A percentile compares a stretch with the other conserved stretches of the same genome.
Evolutionary conservation across 2,329 filamentous ascomycete genomes (phyloP).

Genomic region (Neocatenulostroma microsporum): DNA sequence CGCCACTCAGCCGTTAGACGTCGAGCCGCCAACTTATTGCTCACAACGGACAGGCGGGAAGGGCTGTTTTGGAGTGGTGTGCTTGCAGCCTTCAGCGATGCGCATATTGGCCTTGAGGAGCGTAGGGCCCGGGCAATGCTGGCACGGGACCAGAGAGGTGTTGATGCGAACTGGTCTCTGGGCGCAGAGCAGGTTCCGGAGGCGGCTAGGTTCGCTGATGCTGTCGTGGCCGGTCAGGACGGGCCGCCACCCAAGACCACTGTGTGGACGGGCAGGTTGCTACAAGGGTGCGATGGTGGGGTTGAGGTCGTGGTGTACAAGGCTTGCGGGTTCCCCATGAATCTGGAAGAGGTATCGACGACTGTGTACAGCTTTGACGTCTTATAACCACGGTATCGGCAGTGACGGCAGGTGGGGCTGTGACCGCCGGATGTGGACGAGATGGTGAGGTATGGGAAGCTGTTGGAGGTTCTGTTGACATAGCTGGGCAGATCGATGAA

Average conservation of each 20-base stretch:
- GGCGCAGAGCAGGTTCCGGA: not conserved
- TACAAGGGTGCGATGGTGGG: not conserved
- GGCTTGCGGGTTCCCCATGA: not conserved
- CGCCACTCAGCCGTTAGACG: not conserved
- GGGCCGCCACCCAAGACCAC: conserved; percentile 2
- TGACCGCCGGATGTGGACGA: too few relatives aligned
- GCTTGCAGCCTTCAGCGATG: not conserved
- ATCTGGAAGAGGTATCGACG: not conserved
- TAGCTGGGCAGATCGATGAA: too few relatives aligned
- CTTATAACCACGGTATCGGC: too few relatives aligned
- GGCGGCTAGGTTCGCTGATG: not conserved
- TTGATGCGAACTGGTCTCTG: too few relatives aligned
- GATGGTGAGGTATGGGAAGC: too few relatives aligned
- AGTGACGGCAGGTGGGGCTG: too few relatives aligned
- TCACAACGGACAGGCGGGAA: not conserved
- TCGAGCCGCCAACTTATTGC: not conserved
- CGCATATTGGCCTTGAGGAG: not conserved
- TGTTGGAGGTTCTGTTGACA: too few relatives aligned
- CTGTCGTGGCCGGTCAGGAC: not conserved
- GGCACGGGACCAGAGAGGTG: not conserved
- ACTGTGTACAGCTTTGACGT: too few relatives aligned
- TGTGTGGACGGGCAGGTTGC: conserved; percentile 1
- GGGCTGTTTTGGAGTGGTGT: conserved; percentile 1
- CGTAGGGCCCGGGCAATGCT: too few relatives aligned
- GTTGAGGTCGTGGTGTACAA: conserved; percentile 1